phyloP scores from a whole-genome alignment of 805 yeast species.

The Candida cerambycidarum region DNA sequence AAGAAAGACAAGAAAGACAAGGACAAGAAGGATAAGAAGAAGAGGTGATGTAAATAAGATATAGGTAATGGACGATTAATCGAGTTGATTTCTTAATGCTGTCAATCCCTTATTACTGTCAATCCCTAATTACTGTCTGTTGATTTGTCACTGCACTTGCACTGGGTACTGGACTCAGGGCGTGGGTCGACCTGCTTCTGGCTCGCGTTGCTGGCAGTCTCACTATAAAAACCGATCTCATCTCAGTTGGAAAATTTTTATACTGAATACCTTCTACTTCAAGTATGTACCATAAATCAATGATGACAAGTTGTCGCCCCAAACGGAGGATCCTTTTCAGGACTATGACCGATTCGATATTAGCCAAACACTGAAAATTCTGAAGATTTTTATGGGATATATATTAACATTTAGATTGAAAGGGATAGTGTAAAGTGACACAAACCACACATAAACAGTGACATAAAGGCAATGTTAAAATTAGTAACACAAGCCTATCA shows the following conservation, averaged over 20 bases:
- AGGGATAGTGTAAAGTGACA: no score
- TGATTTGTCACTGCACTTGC: no score
- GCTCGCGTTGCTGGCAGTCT: not conserved
- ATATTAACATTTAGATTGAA: slow-evolving; percentile 7
- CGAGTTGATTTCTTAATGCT: no score
- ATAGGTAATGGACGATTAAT: not conserved
- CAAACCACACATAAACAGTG: no score
- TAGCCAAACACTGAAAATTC: slow-evolving; percentile 70
- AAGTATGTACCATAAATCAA: slow-evolving; percentile 7
- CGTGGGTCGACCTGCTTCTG: no score
- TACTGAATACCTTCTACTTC: not conserved
- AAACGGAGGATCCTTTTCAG: slow-evolving; percentile 62
- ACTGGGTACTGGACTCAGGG: no score
- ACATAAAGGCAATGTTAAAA: no score
- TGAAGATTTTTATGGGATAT: slow-evolving; percentile 30
- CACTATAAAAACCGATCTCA: slow-evolving; percentile 3
- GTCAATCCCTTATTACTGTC: no score
- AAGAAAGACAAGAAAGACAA: slow-evolving; percentile 8
- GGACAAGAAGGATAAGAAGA: not conserved
- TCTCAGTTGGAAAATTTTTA: no score
- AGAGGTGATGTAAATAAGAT: not conserved
- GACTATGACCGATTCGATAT: slow-evolving; percentile 70
- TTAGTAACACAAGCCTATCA: no score
- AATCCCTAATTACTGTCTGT: no score
- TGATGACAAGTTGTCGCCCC: slow-evolving; percentile 80